Percentiles rank a stretch among this genome's conserved stretches.
Evolutionary conservation across 495 filamentous ascomycete species (phyloP).

Genomic region (Neurospora sublineolata): DNA sequence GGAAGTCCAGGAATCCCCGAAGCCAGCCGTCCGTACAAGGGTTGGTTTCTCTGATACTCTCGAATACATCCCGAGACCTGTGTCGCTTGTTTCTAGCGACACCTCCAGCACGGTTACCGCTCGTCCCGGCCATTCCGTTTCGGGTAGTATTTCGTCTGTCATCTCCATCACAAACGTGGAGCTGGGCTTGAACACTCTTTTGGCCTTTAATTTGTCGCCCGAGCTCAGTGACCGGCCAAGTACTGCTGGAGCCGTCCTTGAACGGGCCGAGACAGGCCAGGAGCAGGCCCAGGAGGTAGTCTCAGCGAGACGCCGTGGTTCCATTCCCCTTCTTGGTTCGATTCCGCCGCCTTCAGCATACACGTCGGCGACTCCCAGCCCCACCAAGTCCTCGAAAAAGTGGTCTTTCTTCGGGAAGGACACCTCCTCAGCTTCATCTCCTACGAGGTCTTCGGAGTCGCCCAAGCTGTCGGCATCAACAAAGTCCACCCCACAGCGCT

Average conservation of each 20-base stretch:
- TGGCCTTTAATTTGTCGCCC: slow-evolving; percentile 18
- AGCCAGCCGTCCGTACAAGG: slow-evolving; percentile 30
- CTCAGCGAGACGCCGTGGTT: slow-evolving; percentile 35
- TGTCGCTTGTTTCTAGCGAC: slow-evolving; percentile 64
- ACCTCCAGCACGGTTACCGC: slow-evolving; percentile 56
- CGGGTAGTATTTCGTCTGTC: slow-evolving; percentile 52
- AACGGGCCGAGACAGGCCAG: slow-evolving; percentile 30
- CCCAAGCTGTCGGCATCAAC: slow-evolving; percentile 9
- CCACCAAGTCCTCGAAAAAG: slow-evolving; percentile 35
- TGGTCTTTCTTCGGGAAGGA: slow-evolving; percentile 48
- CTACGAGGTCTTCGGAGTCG: slow-evolving; percentile 28
- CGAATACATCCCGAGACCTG: slow-evolving; percentile 59
- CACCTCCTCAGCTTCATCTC: slow-evolving; percentile 29
- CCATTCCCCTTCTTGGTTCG: slow-evolving; percentile 35
- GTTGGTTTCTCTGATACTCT: slow-evolving; percentile 51
- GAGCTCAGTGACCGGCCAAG: slow-evolving; percentile 33
- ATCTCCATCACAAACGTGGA: slow-evolving; percentile 37
- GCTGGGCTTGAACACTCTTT: slow-evolving; percentile 20
- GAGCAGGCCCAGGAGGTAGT: slow-evolving; percentile 17
- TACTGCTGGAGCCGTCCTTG: slow-evolving; percentile 41
- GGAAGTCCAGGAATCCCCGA: slow-evolving; percentile 26
- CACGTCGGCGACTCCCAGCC: slow-evolving; percentile 29
- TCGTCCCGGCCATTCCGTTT: slow-evolving; percentile 50
- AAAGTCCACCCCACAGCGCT: slow-evolving; percentile 9
- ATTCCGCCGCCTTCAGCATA: slow-evolving; percentile 19